Base-by-base conservation (phyloP, 2,329 filamentous ascomycete genomes). In the Colletotrichum tabaci region DNA sequence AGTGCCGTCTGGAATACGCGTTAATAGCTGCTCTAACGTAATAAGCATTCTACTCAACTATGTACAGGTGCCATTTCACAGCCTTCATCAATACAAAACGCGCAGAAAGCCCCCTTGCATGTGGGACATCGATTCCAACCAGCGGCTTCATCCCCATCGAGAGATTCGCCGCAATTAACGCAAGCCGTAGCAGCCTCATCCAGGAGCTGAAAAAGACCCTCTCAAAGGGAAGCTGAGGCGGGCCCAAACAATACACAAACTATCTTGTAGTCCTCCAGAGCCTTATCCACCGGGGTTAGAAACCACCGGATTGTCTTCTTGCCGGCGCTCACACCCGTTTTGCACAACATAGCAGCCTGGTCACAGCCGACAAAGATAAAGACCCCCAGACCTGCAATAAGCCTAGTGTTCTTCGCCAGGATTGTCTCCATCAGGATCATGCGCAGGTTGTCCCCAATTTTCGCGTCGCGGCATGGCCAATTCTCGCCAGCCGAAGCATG, bases 281-380 rank as follows among this genome's bases (percentile, higher is more conserved):
- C 26, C 26, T 53, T 53, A 16, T 53, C 50, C 13, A 35, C 21
- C 0, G 50, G 50, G 7, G 50, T 23, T 2, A 23, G 50, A 8
- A 53, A 21, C 50, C 50, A 53, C 0, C 50, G 50, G 50, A 53
- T 53, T 16, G 26, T 53, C 50, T 35, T 53, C 26, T 53, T 53
- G 7, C 50, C 50, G 26, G 50, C 50, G 50, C 26, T 53, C 8
- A 21, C 23, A 16, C 50, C 50, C 26, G 50, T 53, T 6, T 30
- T 53, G 15, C 50, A 53, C 26, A 53, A 4, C 26, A 16, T n/a
- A 2, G 50, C 50, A 3, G 50, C 50, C 26, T 30, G 23, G 50
- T 16, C 26, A 3, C 50, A 21, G 3, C 16, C 50, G 50, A 53
- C 8, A 3, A 53, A 26, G 50, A 53, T 53, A 2, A 53, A 53